A percentile compares a stretch with the other conserved stretches of the same genome.
These are phyloP conservation scores for Extremus antarcticus DNA, from an alignment of 495 filamentous ascomycete species.

Conservation along the genomic window DNA sequence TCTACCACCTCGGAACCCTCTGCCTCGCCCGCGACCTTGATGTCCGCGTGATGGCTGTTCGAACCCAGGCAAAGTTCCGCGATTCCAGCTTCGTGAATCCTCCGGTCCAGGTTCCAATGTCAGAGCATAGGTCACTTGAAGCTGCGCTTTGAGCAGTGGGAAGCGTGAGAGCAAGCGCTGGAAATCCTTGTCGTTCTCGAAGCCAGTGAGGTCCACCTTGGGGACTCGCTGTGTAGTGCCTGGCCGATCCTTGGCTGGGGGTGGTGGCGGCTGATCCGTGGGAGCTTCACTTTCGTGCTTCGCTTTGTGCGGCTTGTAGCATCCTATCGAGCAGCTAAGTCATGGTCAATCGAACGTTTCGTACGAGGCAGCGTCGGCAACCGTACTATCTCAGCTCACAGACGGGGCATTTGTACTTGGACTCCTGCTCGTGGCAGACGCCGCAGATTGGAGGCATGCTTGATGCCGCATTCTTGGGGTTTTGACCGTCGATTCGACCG, in stretches of 20 bases:
- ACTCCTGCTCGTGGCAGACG: slow-evolving; percentile 24
- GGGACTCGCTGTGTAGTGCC: slow-evolving; percentile 18
- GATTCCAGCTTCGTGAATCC: slow-evolving; percentile 13
- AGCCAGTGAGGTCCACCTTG: slow-evolving; percentile 23
- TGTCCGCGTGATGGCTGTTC: neutral
- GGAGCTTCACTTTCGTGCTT: slow-evolving; percentile 1
- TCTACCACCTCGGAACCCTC: slow-evolving; percentile 34
- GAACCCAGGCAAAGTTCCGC: slow-evolving; percentile 4
- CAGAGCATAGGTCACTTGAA: slow-evolving; percentile 23
- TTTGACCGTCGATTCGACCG: neutral
- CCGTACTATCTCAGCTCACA: slow-evolving; percentile 31
- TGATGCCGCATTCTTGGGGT: neutral
- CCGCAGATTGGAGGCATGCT: slow-evolving; percentile 2
- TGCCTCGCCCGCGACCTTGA: slow-evolving; percentile 46
- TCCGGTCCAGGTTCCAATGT: slow-evolving; percentile 26
- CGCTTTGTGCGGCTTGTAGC: slow-evolving; percentile 22
- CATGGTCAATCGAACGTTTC: neutral
- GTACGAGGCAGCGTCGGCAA: neutral
- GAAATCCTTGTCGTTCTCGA: slow-evolving; percentile 23
- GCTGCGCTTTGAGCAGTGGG: slow-evolving; percentile 21
- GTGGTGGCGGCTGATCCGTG: neutral
- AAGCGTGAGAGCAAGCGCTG: slow-evolving; percentile 21
- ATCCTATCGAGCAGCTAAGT: slow-evolving; percentile 23
- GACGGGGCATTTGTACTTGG: slow-evolving; percentile 34
- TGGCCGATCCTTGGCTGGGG: slow-evolving; percentile 15